A percentile compares a stretch with the other conserved stretches of the same genome.
phyloP scores from a whole-genome alignment of 2,329 filamentous ascomycete genomes.

The Fusarium fracticaudum region DNA sequence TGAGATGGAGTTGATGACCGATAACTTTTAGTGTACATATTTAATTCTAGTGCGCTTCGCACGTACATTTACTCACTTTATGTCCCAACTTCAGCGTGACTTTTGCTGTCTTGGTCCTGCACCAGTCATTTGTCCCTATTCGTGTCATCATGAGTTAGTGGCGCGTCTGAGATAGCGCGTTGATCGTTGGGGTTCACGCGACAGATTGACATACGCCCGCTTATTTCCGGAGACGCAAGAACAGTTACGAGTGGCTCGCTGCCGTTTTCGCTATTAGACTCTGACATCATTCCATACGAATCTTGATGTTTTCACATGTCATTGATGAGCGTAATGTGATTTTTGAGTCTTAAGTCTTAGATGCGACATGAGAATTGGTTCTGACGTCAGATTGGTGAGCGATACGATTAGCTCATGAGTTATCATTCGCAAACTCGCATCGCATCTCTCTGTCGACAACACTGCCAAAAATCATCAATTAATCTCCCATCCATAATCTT shows the following conservation, averaged over 20 bases:
- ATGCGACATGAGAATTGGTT: not conserved
- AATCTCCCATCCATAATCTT: no score
- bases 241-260: not conserved
- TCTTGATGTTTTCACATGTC: not conserved
- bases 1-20: not conserved
- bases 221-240: not conserved
- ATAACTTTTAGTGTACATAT: not conserved
- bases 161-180: not conserved
- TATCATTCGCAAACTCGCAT: not conserved
- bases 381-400: not conserved
- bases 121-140: no score
- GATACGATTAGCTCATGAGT: not conserved
- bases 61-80: not conserved
- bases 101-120: rapidly evolving
- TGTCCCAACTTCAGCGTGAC: rapidly evolving
- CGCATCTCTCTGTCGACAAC: rapidly evolving
- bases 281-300: not conserved
- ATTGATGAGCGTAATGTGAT: rapidly evolving
- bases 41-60: not conserved
- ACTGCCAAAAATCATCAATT: no score
- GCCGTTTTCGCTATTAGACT: not conserved
- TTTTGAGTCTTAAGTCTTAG: rapidly evolving
- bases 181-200: not conserved
- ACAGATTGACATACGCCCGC: not conserved
- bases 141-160: not conserved